Conservation (phyloP, 2,329 filamentous ascomycete genomes). For the Alternaria triticina region DNA sequence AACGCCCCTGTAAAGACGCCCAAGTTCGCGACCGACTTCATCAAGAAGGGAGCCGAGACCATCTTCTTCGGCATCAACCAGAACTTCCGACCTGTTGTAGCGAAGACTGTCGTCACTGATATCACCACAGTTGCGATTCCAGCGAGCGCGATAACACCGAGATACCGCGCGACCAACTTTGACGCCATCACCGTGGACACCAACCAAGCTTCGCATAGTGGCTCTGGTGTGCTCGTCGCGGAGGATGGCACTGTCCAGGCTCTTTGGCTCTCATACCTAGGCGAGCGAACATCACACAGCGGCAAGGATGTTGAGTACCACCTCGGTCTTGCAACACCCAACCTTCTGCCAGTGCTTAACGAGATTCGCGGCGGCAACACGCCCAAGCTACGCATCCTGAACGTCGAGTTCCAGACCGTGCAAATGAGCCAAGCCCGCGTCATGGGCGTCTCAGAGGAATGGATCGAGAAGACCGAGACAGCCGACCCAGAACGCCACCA, state of each 20-base stretch:
- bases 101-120: constrained; percentile 93
- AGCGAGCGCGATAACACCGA: constrained; percentile 86
- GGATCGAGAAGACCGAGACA: constrained; percentile 88
- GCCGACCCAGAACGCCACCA: constrained; percentile 94
- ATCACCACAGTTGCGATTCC: constrained; percentile 97
- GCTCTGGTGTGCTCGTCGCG: constrained; percentile 88
- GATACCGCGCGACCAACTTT: constrained; percentile 93
- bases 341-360: constrained; percentile 84
- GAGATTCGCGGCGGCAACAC: constrained; percentile 81
- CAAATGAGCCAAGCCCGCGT: constrained; percentile 97
- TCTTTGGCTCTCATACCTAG: constrained; percentile 95
- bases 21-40: constrained; percentile 77
- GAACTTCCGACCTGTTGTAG: constrained; percentile 90
- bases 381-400: constrained; percentile 86
- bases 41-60: constrained; percentile 91
- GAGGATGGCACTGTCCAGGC: constrained; percentile 93
- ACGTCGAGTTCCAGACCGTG: constrained; percentile 92
- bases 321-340: constrained; percentile 86
- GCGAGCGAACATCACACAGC: constrained; percentile 78
- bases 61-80: constrained; percentile 99
- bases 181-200: constrained; percentile 98
- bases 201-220: constrained; percentile 86
- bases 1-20: constrained; percentile 92
- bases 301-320: constrained; percentile 96
- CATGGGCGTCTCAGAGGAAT: constrained; percentile 95